Percentiles rank a stretch among this genome's conserved stretches.
phyloP scores from a whole-genome alignment of 2,329 filamentous ascomycete species.

The Ceratocystis variospora region DNA sequence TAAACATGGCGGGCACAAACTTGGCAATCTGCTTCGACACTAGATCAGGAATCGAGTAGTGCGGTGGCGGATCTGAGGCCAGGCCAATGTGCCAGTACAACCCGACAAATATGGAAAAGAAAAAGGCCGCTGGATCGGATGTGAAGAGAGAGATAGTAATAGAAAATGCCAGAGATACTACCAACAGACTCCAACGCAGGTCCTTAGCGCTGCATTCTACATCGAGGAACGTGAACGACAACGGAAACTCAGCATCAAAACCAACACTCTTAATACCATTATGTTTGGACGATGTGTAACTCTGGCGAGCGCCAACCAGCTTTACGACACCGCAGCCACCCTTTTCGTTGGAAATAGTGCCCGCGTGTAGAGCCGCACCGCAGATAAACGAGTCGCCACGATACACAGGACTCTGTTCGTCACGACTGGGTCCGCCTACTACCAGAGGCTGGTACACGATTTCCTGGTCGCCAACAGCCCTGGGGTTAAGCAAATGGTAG shows the following conservation, averaged over 20 bases:
- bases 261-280: constrained; percentile 62
- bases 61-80: constrained; percentile 70
- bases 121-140: constrained; percentile 64
- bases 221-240: constrained; percentile 63
- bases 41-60: constrained; percentile 52
- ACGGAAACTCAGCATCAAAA: constrained; percentile 83
- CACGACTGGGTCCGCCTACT: constrained; percentile 47
- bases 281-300: constrained; percentile 49
- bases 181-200: constrained; percentile 70
- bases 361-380: constrained; percentile 69
- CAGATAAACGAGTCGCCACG: constrained; percentile 85
- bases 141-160: constrained; percentile 68
- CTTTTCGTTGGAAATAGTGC: constrained; percentile 53
- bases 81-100: constrained; percentile 84
- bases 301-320: constrained; percentile 52
- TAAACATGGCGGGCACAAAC: constrained; percentile 76
- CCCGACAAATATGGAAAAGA: constrained; percentile 67
- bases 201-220: constrained; percentile 59
- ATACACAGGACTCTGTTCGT: constrained; percentile 46
- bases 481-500: constrained; percentile 52
- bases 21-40: constrained; percentile 67
- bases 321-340: constrained; percentile 75
- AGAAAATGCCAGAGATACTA: constrained; percentile 68
- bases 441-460: constrained; percentile 52
- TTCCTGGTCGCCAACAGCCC: constrained; percentile 59